Base-by-base conservation (phyloP, 192 early-diverging fungal genomes). In the Backusella sp. region DNA sequence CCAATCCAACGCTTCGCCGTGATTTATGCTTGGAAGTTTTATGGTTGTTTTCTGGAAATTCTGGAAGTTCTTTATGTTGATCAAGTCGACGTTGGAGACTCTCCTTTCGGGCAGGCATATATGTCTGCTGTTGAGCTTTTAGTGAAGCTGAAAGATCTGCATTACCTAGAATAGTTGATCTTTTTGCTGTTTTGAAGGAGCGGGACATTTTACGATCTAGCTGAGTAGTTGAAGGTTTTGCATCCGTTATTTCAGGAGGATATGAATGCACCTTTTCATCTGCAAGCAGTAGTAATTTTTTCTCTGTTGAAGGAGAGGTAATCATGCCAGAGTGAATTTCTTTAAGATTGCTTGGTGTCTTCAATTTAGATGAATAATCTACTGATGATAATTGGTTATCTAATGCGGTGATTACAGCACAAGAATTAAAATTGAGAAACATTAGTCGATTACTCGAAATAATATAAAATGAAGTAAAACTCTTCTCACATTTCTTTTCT, bases 151-250 rank as follows among this genome's bases (percentile, higher is more conserved):
- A 62, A 62, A 62, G 56, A 36, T 76, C 44, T 32, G 52, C 70
- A 72, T 77, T 77, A 1, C 76, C 76, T 4, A 77, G 11, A 37
- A 77, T 77, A 5, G 76, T 77, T 11, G 66, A 70, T 46, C 76
- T 46, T 53, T 77, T 77, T 32, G 76, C 76, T 6, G 76, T 65
- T 65, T 77, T 77, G 46, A 77, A 77, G 0, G 76, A 77, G 0
- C 76, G 68, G 12, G 76, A 77, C 70, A 77, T 77, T 39, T 77
- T 77, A 28, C 76, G 68, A 26, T 77, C 76, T 12, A 77, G 28
- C 21, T 62, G 52, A 4, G 59, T 21, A 9, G 76, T 42, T 15
- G 72, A 59, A 23, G 53, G n/a, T 28, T 72, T 70, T 21, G 42
- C 68, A 35, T 77, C 76, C 2, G 70, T 56, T 42, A 77, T 77